Percentiles rank a stretch among this genome's conserved stretches.
phyloP scores from a whole-genome alignment of 805 yeast species.

The Teunomyces atbi region DNA sequence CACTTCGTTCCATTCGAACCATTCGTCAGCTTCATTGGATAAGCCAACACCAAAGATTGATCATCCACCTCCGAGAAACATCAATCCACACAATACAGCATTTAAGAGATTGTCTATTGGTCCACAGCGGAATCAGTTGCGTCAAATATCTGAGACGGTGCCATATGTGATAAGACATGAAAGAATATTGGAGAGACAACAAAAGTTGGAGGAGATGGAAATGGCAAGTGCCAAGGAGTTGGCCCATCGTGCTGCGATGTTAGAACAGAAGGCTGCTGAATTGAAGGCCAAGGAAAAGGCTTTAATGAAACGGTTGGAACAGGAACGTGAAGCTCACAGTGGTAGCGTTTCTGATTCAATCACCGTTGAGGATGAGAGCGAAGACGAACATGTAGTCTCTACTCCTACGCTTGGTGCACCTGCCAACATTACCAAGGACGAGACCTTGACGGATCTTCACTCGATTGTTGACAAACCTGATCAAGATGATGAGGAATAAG shows the following conservation, averaged over 20 bases:
- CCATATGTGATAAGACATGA: conserved; percentile 84
- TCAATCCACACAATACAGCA: conserved; percentile 26
- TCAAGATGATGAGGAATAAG: neutral
- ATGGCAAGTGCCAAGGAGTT: conserved; percentile 74
- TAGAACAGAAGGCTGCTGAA: conserved; percentile 72
- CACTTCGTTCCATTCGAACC: conserved; percentile 29
- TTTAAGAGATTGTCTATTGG: conserved; percentile 45
- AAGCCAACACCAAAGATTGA: conserved; percentile 8
- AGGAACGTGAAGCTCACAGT: conserved; percentile 7
- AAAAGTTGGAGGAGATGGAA: conserved; percentile 75
- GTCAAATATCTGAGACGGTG: conserved; percentile 79
- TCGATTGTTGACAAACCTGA: conserved; percentile 20
- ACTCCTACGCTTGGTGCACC: neutral
- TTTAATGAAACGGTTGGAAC: conserved; percentile 42
- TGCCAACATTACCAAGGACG: conserved; percentile 39
- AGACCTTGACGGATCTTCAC: conserved; percentile 54
- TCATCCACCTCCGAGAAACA: conserved; percentile 15
- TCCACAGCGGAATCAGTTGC: conserved; percentile 58
- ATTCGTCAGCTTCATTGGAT: conserved; percentile 29
- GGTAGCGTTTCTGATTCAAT: conserved; percentile 1
- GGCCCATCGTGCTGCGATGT: conserved; percentile 68
- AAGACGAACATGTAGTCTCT: conserved; percentile 2
- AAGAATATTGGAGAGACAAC: conserved; percentile 69
- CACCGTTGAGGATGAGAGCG: conserved; percentile 1
- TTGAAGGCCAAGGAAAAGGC: conserved; percentile 64